phyloP scores from a whole-genome alignment of 257 asterid species.

The Paulownia fortunei region DNA sequence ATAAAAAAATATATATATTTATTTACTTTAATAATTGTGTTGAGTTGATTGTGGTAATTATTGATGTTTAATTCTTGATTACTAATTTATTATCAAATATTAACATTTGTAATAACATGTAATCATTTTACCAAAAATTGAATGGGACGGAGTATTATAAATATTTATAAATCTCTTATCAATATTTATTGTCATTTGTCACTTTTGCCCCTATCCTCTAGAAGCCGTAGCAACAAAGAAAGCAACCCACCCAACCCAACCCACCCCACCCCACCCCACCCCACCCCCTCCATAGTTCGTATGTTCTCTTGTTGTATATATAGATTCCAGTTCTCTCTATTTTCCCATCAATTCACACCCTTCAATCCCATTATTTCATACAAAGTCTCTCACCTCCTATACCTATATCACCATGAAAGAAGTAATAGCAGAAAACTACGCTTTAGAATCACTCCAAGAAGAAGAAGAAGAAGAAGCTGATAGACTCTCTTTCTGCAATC shows the following conservation, averaged over 20 bases:
- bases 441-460: not conserved
- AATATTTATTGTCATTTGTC: not conserved
- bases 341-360: not conserved
- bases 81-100: too few relatives aligned
- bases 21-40: too few relatives aligned
- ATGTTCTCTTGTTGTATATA: not conserved
- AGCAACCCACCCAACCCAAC: not conserved
- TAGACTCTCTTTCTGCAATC: conserved; percentile 56
- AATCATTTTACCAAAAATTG: too few relatives aligned
- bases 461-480: conserved; percentile 32
- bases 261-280: not conserved
- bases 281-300: not conserved
- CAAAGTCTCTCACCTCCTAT: not conserved
- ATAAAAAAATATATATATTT: too few relatives aligned
- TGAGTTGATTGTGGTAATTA: too few relatives aligned
- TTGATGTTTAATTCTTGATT: too few relatives aligned
- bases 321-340: not conserved
- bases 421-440: not conserved
- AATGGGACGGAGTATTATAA: too few relatives aligned
- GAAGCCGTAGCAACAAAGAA: conserved; percentile 9
- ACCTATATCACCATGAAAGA: conserved; percentile 13
- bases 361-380: not conserved
- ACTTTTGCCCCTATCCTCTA: conserved; percentile 15
- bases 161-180: too few relatives aligned
- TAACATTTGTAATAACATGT: not conserved